A percentile compares a stretch with the other conserved stretches of the same genome.
Evolutionary conservation across 495 filamentous ascomycete species (phyloP).

Genomic region (Penicillium atrosanguineum): DNA sequence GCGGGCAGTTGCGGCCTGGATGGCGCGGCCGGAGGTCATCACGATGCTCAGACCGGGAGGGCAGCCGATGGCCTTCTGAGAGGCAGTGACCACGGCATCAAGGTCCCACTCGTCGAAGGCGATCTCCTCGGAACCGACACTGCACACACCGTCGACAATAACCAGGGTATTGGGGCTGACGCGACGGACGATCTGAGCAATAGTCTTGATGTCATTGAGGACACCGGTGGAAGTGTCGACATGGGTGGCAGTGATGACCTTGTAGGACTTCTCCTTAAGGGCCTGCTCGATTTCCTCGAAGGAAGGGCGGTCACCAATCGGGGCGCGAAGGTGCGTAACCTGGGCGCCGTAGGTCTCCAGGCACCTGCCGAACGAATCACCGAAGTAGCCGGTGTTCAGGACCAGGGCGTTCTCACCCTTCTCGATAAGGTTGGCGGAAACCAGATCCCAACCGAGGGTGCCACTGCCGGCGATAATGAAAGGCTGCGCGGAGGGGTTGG

Average conservation of each 20-base stretch:
- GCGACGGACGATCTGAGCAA: slow-evolving; percentile 76
- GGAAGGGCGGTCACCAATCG: slow-evolving; percentile 85
- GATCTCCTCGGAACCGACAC: slow-evolving; percentile 93
- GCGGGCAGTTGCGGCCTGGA: slow-evolving; percentile 73
- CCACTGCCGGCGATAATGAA: slow-evolving; percentile 93
- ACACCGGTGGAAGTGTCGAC: slow-evolving; percentile 97
- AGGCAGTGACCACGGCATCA: slow-evolving; percentile 89
- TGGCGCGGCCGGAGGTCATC: slow-evolving; percentile 87
- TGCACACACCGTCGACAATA: slow-evolving; percentile 94
- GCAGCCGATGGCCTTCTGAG: slow-evolving; percentile 94
- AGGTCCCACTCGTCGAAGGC: slow-evolving; percentile 92
- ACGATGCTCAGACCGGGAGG: slow-evolving; percentile 91
- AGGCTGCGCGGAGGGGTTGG: slow-evolving; percentile 76
- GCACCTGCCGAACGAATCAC: slow-evolving; percentile 90
- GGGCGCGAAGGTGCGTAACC: slow-evolving; percentile 82
- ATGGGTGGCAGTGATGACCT: slow-evolving; percentile 90
- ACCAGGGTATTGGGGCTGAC: slow-evolving; percentile 89
- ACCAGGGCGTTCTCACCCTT: slow-evolving; percentile 86
- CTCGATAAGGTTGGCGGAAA: slow-evolving; percentile 87
- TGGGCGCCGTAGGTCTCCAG: slow-evolving; percentile 86
- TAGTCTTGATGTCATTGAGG: slow-evolving; percentile 78
- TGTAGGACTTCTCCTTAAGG: slow-evolving; percentile 84
- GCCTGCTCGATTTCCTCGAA: slow-evolving; percentile 83
- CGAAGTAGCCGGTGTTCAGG: slow-evolving; percentile 95
- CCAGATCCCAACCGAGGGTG: slow-evolving; percentile 94